Conservation (phyloP, 148 eudicot species). For the Diospyros lotus region DNA sequence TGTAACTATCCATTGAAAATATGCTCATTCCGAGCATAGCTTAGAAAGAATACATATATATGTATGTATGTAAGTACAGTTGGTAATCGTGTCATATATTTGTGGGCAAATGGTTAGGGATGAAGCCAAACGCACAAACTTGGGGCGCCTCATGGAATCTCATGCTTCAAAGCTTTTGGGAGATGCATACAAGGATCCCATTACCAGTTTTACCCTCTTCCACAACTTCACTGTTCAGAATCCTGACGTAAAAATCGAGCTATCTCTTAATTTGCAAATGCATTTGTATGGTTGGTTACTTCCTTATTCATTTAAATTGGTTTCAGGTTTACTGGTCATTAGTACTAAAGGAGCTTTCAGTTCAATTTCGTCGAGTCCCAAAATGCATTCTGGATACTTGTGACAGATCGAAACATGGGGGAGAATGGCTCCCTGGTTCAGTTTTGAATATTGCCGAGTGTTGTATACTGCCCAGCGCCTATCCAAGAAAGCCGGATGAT, state of each 20-base stretch:
- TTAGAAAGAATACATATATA: too few species aligned
- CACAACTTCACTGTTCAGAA: constrained; percentile 59
- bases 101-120: constrained; percentile 26
- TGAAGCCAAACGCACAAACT: constrained; percentile 51
- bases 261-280: background rate
- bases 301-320: background rate
- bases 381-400: constrained; percentile 62
- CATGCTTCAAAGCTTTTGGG: constrained; percentile 77
- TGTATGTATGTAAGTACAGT: too few species aligned
- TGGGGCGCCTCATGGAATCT: constrained; percentile 78
- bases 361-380: constrained; percentile 57
- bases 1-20: constrained; percentile 18
- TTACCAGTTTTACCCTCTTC: constrained; percentile 59
- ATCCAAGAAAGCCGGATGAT: constrained; percentile 52
- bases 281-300: background rate
- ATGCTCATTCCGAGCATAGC: too few species aligned
- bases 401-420: constrained; percentile 61
- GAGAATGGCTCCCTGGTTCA: constrained; percentile 91
- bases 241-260: constrained; percentile 47
- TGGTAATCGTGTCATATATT: too few species aligned
- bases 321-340: constrained; percentile 80
- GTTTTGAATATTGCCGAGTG: constrained; percentile 77
- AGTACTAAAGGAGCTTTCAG: constrained; percentile 56
- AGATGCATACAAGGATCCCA: constrained; percentile 65
- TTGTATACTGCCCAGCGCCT: constrained; percentile 52